Percentiles rank a stretch among this genome's conserved stretches.
Evolutionary conservation across 768 basidiomycete genomes (phyloP).

Genomic region (Gloeostereum incarnatum): DNA sequence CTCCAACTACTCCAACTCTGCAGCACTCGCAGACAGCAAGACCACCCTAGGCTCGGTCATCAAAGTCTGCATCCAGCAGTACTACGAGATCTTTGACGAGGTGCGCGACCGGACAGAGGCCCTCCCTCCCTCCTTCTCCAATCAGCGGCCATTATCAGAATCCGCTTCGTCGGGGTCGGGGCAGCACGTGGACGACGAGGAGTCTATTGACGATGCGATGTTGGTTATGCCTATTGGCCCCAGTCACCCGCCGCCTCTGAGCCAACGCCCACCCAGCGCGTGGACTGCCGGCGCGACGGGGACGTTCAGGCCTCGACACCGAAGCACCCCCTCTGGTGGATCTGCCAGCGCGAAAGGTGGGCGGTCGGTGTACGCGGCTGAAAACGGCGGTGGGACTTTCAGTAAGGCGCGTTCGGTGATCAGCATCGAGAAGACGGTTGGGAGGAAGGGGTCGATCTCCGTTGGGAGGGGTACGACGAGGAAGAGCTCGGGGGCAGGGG

Average conservation of each 20-base stretch:
- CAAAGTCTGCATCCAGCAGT: slow-evolving; percentile 71
- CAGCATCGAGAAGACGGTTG: slow-evolving; percentile 47
- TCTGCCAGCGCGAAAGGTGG: slow-evolving; percentile 10
- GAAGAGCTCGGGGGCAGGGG: slow-evolving; percentile 63
- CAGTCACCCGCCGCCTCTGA: slow-evolving; percentile 5
- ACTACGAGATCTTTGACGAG: slow-evolving; percentile 84
- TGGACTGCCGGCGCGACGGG: slow-evolving; percentile 18
- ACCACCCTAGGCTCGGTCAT: slow-evolving; percentile 66
- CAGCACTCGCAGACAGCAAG: slow-evolving; percentile 28
- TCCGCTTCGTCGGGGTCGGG: not conserved
- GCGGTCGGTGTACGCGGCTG: slow-evolving; percentile 24
- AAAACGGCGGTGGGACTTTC: slow-evolving; percentile 3
- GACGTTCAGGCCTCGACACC: slow-evolving; percentile 31
- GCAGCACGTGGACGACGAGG: slow-evolving; percentile 46
- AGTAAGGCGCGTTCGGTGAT: slow-evolving; percentile 45
- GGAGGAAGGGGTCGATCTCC: slow-evolving; percentile 49
- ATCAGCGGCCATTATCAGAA: no score
- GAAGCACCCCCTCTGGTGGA: slow-evolving; percentile 20
- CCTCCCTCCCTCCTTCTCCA: slow-evolving; percentile 17
- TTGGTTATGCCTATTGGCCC: slow-evolving; percentile 65
- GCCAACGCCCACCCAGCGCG: slow-evolving; percentile 20
- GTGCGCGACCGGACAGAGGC: slow-evolving; percentile 64
- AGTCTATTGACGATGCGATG: slow-evolving; percentile 70
- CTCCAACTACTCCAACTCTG: slow-evolving; percentile 14
- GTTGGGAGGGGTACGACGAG: slow-evolving; percentile 52